Conservation (phyloP, 2,329 filamentous ascomycete genomes). For the Geosmithia flava region DNA sequence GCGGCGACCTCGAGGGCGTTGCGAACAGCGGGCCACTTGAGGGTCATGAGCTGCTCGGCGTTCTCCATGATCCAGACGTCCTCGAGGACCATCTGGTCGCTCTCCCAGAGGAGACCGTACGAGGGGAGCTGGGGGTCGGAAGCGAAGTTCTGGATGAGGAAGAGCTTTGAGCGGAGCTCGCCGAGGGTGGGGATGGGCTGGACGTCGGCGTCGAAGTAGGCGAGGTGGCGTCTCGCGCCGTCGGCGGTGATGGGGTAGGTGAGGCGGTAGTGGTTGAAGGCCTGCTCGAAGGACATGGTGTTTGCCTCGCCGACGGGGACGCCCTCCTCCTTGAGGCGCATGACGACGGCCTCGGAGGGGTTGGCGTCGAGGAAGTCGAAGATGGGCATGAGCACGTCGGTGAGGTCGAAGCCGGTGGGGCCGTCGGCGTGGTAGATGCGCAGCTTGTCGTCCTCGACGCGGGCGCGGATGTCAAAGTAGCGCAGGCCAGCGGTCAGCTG, state of each 20-base stretch:
- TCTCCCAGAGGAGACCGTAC: conserved; percentile 33
- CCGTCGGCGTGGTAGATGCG: conserved; percentile 33
- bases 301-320: conserved; percentile 19
- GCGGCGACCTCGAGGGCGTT: conserved; percentile 24
- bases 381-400: conserved; percentile 27
- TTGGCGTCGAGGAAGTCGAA: conserved; percentile 31
- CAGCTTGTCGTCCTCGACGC: conserved; percentile 27
- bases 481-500: conserved; percentile 34
- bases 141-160: conserved; percentile 35
- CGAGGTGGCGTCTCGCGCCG: conserved; percentile 23
- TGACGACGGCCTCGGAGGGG: conserved; percentile 31
- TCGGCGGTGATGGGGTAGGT: conserved; percentile 18
- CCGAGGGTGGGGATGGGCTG: conserved; percentile 29
- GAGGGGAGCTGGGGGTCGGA: conserved; percentile 8
- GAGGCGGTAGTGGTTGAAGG: conserved; percentile 27
- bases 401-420: conserved; percentile 30
- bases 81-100: conserved; percentile 30
- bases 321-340: conserved; percentile 38
- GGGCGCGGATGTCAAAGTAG: conserved; percentile 35
- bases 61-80: conserved; percentile 32
- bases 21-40: conserved; percentile 32
- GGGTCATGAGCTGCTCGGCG: conserved; percentile 23
- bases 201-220: conserved; percentile 14
- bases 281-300: conserved; percentile 28
- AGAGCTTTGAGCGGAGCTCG: conserved; percentile 28